Conservation (phyloP, 225 moss, liverwort and hornwort genomes). For the Bryoerythrophyllum caledonicum region DNA sequence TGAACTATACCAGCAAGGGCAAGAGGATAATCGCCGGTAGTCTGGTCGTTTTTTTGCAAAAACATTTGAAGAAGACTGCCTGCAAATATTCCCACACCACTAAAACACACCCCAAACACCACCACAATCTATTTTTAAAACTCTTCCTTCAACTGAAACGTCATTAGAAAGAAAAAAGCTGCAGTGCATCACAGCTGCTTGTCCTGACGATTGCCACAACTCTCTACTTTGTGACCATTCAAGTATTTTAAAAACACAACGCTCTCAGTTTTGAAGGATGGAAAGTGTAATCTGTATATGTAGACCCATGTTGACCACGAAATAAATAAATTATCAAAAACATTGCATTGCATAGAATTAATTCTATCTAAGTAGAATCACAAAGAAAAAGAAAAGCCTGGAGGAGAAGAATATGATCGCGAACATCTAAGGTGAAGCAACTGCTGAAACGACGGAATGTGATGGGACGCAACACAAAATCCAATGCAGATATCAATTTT, state of each 20-base stretch:
- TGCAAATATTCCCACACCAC: conserved; percentile 70
- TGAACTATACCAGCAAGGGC: conserved; percentile 64
- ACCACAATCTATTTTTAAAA: conserved; percentile 17
- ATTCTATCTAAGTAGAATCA: background rate
- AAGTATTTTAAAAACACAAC: background rate
- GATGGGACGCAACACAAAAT: conserved; percentile 18
- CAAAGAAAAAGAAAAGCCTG: conserved; percentile 7
- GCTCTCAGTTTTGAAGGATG: background rate
- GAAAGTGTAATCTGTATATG: background rate
- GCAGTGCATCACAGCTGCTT: conserved; percentile 6
- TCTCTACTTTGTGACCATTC: background rate
- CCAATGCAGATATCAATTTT: conserved; percentile 14
- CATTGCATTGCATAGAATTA: background rate
- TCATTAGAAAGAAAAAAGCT: background rate
- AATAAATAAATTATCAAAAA: background rate
- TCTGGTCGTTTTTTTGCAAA: conserved; percentile 79
- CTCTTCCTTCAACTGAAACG: background rate
- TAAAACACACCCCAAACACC: conserved; percentile 37
- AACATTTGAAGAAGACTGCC: conserved; percentile 80
- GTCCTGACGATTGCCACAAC: conserved; percentile 6
- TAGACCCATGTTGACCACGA: background rate
- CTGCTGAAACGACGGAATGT: conserved; percentile 4
- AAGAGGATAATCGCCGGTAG: conserved; percentile 75
- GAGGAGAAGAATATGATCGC: background rate
- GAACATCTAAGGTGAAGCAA: conserved; percentile 7